Evolutionary conservation across 345 rosid genomes (phyloP), one percentile per base, ranked within the genome.

Genomic region (Nasturtium officinale): DNA sequence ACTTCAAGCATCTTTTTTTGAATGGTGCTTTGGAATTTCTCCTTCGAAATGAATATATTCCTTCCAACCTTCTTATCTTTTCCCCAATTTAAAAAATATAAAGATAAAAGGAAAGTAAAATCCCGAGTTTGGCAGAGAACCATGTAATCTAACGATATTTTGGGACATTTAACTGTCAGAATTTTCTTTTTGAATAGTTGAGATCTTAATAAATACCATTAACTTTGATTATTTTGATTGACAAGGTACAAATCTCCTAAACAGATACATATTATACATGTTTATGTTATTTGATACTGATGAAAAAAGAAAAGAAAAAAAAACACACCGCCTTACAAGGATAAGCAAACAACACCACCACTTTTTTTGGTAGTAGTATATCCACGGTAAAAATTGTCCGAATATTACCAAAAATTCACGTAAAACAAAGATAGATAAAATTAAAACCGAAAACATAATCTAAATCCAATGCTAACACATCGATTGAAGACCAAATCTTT

Each of bases 1-100:
- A 69, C 76, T 84, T 84, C 87, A 90, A 90, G 93, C 93, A 86
- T 90, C 98, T 87, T 87, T 83, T 85, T 85, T 85, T 74, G 12
- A 59, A 79, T 76, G 59, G 54, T 79, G 86, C 85, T 81, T 67
- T 65, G 56, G 76, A 85, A 85, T 84, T 85, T 87, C 86, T 92
- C 82, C 90, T 74, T 65, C 52, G 26, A 76, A 81, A 82, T 84
- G 92, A 93, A 90, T 84, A 90, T 90, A 86, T 90, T 91, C 96
- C 79, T 76, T 74, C 53, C 72, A 73, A 77, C 76, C 76, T 69
- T 76, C 71, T 71, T 65, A 71, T 77, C 72, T 77, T 77, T 77
- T 69, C 16, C 48, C 62, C 61, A 52, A 25, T 54, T 20, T 6
- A 66, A 57, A 46, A 11, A 51, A 51, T n/a, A n/a, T 2, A 43